Evolutionary conservation across 1,284 basidiomycete species (phyloP).

Genomic region (Irpex sp.): DNA sequence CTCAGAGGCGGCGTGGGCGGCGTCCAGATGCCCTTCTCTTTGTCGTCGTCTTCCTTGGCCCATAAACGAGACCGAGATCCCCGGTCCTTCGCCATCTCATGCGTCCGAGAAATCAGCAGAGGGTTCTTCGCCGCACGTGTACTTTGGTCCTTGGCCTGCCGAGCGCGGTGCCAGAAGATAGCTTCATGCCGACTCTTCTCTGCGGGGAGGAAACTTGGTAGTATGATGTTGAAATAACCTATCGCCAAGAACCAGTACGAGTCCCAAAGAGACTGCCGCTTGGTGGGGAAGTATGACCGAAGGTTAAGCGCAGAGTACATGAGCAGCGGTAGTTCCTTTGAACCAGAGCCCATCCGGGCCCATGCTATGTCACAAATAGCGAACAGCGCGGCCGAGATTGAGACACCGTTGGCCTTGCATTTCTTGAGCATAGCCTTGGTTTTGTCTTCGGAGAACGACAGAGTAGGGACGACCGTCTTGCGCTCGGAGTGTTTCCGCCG

Average conservation of each 20-base stretch:
- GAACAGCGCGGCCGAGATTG: constrained; percentile 73
- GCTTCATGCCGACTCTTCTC: constrained; percentile 31
- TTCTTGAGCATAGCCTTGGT: constrained; percentile 59
- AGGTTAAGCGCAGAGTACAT: constrained; percentile 81
- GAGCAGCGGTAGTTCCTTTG: constrained; percentile 59
- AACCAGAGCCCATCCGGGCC: constrained; percentile 44
- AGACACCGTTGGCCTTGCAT: constrained; percentile 69
- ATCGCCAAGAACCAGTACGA: constrained; percentile 79
- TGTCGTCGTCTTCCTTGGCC: constrained; percentile 72
- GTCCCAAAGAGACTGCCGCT: constrained; percentile 39
- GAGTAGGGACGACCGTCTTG: constrained; percentile 62
- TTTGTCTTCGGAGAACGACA: constrained; percentile 47
- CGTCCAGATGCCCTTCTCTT: constrained; percentile 40
- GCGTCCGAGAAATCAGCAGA: constrained; percentile 55
- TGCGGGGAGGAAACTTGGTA: constrained; percentile 62
- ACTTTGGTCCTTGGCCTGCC: constrained; percentile 63
- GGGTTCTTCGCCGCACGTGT: constrained; percentile 55
- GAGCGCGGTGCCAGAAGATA: constrained; percentile 75
- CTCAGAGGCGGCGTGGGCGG: constrained; percentile 30
- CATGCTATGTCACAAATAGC: constrained; percentile 74
- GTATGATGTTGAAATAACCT: constrained; percentile 76
- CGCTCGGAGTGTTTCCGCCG: constrained; percentile 41
- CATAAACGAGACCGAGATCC: constrained; percentile 56
- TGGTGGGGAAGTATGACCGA: constrained; percentile 51
- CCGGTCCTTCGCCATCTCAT: constrained; percentile 62